Evolutionary conservation across 495 filamentous ascomycete species (phyloP).

Genomic region (Neurospora terricola): DNA sequence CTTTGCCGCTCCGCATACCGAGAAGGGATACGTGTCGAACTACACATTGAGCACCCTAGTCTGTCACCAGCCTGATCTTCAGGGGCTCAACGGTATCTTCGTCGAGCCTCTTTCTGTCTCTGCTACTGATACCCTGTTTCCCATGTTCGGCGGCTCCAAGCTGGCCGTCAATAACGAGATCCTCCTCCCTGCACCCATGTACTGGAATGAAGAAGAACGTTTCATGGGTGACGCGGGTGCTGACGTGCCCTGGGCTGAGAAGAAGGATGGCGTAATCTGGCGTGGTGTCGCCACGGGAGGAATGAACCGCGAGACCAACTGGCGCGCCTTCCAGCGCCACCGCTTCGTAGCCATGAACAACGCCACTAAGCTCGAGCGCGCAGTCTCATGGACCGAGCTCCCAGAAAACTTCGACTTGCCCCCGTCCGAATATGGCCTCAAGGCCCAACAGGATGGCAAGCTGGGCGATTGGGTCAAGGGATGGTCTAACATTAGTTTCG

Average conservation of each 20-base stretch:
- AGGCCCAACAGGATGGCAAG: conserved; percentile 14
- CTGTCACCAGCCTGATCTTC: conserved; percentile 51
- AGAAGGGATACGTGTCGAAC: conserved; percentile 53
- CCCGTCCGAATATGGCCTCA: conserved; percentile 21
- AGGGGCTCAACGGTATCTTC: conserved; percentile 59
- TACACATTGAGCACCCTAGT: conserved; percentile 56
- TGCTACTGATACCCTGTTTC: conserved; percentile 48
- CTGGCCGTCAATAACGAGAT: conserved; percentile 73
- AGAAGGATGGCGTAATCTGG: conserved; percentile 51
- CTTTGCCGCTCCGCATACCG: conserved; percentile 31
- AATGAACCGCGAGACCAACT: conserved; percentile 51
- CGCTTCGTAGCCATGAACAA: conserved; percentile 65
- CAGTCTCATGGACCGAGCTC: conserved; percentile 23
- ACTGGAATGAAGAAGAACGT: conserved; percentile 58
- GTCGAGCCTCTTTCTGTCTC: conserved; percentile 52
- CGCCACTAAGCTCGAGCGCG: conserved; percentile 41
- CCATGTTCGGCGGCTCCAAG: conserved; percentile 69
- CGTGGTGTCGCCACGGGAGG: conserved; percentile 63
- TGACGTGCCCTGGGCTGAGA: conserved; percentile 42
- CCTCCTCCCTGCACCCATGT: conserved; percentile 68
- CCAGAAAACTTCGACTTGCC: conserved; percentile 30
- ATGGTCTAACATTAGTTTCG: conserved; percentile 32
- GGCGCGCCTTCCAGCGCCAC: conserved; percentile 62
- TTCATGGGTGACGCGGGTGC: conserved; percentile 51
- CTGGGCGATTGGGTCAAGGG: conserved; percentile 28